Evolutionary conservation across 192 early-diverging fungal genomes (phyloP), one percentile per base, ranked within the genome.

Genomic region (Phycomyces blakesleeanus): DNA sequence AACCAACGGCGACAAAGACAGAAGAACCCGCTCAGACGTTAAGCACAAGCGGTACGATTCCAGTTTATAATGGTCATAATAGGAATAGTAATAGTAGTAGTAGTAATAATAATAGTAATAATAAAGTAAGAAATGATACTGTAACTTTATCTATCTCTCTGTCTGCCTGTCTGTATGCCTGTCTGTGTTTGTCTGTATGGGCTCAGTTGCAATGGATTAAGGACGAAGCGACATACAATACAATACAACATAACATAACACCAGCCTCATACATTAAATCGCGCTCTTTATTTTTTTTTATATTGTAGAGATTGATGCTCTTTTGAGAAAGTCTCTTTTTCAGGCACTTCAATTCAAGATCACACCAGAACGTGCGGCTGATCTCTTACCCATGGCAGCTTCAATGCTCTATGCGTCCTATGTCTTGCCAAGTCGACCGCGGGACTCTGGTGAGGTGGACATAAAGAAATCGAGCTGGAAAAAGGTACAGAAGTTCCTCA

Each of bases 401-500:
- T 91, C 89, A 10, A 81, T 83, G 11, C 67, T 97, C 8, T 94
- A 90, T 65, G 88, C 91, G 11, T 74, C 72, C 0, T 88, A 93
- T 66, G 82, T 97, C 67, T 69, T 90, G 5, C 85, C 89, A 14
- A 82, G 82, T 61, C 77, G 84, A 26, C 87, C 89, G 3, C 55
- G 25, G 0, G 88, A 78, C 6, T 64, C 59, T 0, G 75, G 75
- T 24, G 80, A 81, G 29, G 68, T 93, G 9, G 95, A 97, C 56
- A 81, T 97, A 25, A 93, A 92, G 72, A 85, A 87, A 54, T 92
- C 92, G 5, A 82, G 79, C 26, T 89, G 85, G 78, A 97, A 97
- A 73, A 95, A 96, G 75, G 61, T 90, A 29, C 79, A 84, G 63
- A 97, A 95, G 71, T 95, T 95, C 71, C 73, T 95, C 57, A 97